phyloP scores from a whole-genome alignment of 192 early-diverging fungal genomes.

The Entrophospora sp. region DNA sequence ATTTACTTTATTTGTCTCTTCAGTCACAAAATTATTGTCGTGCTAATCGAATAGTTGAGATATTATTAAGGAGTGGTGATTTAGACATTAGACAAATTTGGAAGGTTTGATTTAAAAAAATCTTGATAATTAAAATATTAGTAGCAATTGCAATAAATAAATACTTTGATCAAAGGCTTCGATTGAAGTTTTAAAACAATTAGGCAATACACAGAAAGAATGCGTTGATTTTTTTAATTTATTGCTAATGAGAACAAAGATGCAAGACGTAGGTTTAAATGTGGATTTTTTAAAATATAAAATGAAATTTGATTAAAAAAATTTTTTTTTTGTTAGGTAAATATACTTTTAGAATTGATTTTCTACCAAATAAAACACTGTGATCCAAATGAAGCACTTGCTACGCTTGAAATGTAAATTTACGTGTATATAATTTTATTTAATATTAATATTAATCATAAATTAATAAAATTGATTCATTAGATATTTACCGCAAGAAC shows the following conservation, averaged over 20 bases:
- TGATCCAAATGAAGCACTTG: background rate
- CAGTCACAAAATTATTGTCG: background rate
- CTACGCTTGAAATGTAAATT: conserved; percentile 8
- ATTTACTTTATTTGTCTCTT: background rate
- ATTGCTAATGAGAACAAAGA: background rate
- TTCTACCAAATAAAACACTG: conserved; percentile 2
- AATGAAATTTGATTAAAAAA: background rate
- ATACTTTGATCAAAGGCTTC: background rate
- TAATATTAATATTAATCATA: background rate
- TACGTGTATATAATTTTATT: background rate
- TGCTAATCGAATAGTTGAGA: background rate
- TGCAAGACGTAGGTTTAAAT: background rate
- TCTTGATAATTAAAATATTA: background rate
- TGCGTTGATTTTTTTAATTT: conserved; percentile 3
- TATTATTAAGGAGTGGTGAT: conserved; percentile 4
- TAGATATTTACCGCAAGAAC: background rate
- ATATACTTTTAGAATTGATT: conserved; percentile 1
- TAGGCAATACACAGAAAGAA: background rate
- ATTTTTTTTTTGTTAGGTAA: background rate
- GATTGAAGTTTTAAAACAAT: background rate
- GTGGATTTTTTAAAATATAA: background rate
- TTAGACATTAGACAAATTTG: background rate
- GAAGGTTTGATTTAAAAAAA: background rate
- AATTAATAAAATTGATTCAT: background rate
- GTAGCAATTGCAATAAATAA: background rate